Conservation (phyloP, 164 flowering plant species). For the Berberis thunbergii region DNA sequence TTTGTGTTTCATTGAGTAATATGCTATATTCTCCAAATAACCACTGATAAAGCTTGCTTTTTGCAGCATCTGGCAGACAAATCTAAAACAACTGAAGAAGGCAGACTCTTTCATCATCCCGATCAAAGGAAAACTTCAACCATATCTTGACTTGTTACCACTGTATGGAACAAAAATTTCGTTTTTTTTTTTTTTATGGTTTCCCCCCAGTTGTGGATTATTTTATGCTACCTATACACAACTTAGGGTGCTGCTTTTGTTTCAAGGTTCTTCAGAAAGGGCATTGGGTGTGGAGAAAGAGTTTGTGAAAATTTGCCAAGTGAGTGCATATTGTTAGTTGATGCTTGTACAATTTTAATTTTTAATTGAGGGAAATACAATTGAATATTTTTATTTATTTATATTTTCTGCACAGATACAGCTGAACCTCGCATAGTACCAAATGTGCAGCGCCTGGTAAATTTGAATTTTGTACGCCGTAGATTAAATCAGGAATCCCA, state of each 20-base stretch:
- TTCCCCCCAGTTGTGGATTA: neutral
- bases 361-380: neutral
- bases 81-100: conserved; percentile 23
- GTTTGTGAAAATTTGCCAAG: conserved; percentile 9
- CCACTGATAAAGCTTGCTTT: neutral
- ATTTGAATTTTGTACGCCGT: conserved; percentile 40
- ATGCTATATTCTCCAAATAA: too few species aligned
- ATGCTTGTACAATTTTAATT: neutral
- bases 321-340: conserved; percentile 12
- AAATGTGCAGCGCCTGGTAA: conserved; percentile 12
- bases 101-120: conserved; percentile 17
- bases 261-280: conserved; percentile 17
- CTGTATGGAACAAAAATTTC: conserved; percentile 24
- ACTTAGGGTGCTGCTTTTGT: neutral
- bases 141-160: conserved; percentile 24
- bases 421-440: conserved; percentile 25
- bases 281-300: conserved; percentile 1
- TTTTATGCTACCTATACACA: neutral
- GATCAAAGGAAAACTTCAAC: conserved; percentile 23
- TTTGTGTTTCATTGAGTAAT: neutral
- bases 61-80: conserved; percentile 39
- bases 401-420: conserved; percentile 22
- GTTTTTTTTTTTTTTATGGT: neutral
- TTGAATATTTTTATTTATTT: conserved; percentile 7
- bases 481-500: conserved; percentile 23